A percentile compares a stretch with the other conserved stretches of the same genome.
These are phyloP conservation scores for Pseudogymnoascus sp. DNA, from an alignment of 2,329 filamentous ascomycete species.

Conservation along the genomic window DNA sequence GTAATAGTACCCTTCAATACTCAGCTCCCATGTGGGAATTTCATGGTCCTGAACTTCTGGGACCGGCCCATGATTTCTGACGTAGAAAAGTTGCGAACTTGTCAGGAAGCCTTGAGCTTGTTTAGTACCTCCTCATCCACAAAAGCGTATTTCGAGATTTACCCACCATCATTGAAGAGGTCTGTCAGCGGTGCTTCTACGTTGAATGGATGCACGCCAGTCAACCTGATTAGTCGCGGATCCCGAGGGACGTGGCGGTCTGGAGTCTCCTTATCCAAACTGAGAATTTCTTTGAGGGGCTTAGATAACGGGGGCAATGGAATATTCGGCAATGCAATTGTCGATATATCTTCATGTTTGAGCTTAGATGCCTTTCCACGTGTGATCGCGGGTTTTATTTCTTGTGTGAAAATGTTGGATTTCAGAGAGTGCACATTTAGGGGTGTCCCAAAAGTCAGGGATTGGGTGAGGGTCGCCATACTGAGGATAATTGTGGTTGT, in stretches of 20 bases:
- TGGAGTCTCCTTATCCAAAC: constrained; percentile 74
- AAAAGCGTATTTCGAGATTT: not conserved
- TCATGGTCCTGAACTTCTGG: constrained; percentile 66
- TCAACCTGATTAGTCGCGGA: constrained; percentile 73
- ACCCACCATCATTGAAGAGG: constrained; percentile 50
- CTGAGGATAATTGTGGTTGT: not conserved
- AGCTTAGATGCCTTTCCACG: not conserved
- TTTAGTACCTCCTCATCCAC: not conserved
- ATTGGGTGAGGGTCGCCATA: constrained; percentile 1
- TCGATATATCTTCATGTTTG: not conserved
- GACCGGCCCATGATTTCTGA: constrained; percentile 81
- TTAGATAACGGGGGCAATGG: constrained; percentile 61
- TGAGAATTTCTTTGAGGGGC: constrained; percentile 52
- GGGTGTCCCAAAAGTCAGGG: not conserved
- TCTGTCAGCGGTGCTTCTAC: constrained; percentile 74
- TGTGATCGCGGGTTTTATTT: not conserved
- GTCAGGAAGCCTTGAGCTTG: constrained; percentile 65
- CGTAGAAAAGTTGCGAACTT: constrained; percentile 81
- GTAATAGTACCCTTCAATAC: constrained; percentile 69
- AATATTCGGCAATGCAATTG: not conserved
- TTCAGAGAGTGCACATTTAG: not conserved
- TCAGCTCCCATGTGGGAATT: constrained; percentile 72
- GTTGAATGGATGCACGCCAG: constrained; percentile 86
- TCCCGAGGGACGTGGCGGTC: constrained; percentile 76
- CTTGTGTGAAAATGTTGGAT: not conserved